phyloP scores from a whole-genome alignment of 176 grass and related monocot genomes.

The Paspalum vaginatum region DNA sequence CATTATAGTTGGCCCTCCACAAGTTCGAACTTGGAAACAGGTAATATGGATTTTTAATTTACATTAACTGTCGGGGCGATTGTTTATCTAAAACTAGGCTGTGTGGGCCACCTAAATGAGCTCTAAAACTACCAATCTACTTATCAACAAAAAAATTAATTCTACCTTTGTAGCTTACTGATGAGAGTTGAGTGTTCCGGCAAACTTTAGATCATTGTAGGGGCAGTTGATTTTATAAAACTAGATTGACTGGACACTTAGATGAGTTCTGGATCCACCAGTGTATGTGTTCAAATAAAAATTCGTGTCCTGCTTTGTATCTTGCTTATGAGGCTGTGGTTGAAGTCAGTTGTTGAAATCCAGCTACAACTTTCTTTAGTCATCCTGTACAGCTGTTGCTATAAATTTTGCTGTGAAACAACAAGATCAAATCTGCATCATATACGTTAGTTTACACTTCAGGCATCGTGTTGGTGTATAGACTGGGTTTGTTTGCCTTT shows the following conservation, averaged over 20 bases:
- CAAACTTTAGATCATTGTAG: neutral
- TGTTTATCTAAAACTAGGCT: too few species aligned
- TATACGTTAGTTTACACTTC: neutral
- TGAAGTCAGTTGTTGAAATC: constrained; percentile 5
- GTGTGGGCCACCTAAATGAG: too few species aligned
- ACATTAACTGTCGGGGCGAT: too few species aligned
- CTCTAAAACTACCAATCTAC: too few species aligned
- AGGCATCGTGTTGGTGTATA: neutral
- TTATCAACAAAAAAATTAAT: too few species aligned
- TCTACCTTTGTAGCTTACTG: too few species aligned
- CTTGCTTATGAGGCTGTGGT: neutral
- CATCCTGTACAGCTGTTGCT: neutral
- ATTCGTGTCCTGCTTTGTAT: neutral
- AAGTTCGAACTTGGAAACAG: too few species aligned
- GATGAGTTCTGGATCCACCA: neutral
- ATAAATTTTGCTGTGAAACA: neutral
- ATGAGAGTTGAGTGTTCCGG: neutral
- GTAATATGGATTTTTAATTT: too few species aligned
- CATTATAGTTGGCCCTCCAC: neutral
- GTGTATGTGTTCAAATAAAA: neutral
- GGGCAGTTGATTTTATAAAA: neutral
- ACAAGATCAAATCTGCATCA: neutral
- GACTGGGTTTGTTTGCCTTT: neutral
- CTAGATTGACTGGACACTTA: neutral
- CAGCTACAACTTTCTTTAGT: neutral